These are phyloP conservation scores for Alternaria solani DNA, from an alignment of 2,329 filamentous ascomycete species.

Conservation along the genomic window DNA sequence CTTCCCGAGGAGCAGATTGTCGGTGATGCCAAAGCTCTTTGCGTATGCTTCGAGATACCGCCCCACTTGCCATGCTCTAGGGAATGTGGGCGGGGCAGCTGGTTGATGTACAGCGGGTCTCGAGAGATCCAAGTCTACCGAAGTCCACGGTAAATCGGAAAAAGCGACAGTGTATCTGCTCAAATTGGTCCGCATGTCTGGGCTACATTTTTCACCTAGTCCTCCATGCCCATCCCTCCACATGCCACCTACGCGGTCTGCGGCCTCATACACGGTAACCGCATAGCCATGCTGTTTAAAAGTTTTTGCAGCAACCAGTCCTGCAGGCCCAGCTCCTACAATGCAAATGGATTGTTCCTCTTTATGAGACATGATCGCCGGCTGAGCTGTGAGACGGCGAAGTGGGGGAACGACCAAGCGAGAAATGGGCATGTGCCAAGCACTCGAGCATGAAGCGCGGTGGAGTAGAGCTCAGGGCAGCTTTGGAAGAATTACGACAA, in stretches of 20 bases:
- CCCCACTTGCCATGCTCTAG: slow-evolving; percentile 79
- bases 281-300: slow-evolving; percentile 70
- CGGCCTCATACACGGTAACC: slow-evolving; percentile 75
- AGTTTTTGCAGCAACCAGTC: slow-evolving; percentile 66
- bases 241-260: slow-evolving; percentile 74
- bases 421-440: not conserved
- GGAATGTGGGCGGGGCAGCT: slow-evolving; percentile 66
- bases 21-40: slow-evolving; percentile 62
- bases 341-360: slow-evolving; percentile 50
- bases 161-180: slow-evolving; percentile 75
- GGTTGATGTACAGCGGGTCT: slow-evolving; percentile 13
- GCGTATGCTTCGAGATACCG: slow-evolving; percentile 73
- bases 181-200: slow-evolving; percentile 69
- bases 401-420: not conserved
- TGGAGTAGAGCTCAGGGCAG: not conserved
- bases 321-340: slow-evolving; percentile 56
- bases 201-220: slow-evolving; percentile 70
- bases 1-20: slow-evolving; percentile 60
- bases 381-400: not conserved
- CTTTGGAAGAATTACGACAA: not conserved
- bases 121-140: slow-evolving; percentile 50
- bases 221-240: slow-evolving; percentile 66
- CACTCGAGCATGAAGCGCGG: not conserved
- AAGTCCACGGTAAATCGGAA: slow-evolving; percentile 73
- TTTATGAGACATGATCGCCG: not conserved